Conservation (phyloP, 1,284 basidiomycete species). For the Agaricales sp. region DNA sequence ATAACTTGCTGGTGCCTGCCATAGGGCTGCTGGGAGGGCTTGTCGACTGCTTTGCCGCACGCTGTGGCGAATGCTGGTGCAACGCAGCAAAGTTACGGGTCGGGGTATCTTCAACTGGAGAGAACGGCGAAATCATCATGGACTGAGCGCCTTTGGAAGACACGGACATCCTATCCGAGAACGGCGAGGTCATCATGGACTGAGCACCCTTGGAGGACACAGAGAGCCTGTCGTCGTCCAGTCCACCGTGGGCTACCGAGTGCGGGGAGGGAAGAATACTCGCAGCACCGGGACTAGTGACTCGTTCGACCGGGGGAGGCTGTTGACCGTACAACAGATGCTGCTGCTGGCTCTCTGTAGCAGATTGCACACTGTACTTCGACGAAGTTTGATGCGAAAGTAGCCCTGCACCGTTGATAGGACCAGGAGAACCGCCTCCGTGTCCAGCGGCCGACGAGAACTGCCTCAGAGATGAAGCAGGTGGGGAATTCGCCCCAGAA, state of each 20-base stretch:
- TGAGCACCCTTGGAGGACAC: not conserved
- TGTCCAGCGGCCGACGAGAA: not conserved
- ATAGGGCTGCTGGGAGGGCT: not conserved
- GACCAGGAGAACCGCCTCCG: not conserved
- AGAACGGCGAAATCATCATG: not conserved
- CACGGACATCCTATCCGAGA: not conserved
- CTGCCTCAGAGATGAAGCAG: not conserved
- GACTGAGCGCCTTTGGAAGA: not conserved
- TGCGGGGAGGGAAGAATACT: not conserved
- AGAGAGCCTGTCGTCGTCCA: not conserved
- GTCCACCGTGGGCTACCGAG: not conserved
- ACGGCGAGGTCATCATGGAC: not conserved
- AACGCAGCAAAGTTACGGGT: not conserved
- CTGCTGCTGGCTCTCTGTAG: not conserved
- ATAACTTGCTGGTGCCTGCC: not conserved
- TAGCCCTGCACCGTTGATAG: not conserved
- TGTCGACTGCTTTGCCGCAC: not conserved
- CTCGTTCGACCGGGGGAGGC: not conserved
- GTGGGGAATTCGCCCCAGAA: not conserved
- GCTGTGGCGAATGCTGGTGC: not conserved
- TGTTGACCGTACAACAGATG: not conserved
- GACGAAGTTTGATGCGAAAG: not conserved
- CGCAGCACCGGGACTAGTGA: not conserved
- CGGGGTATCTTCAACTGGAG: not conserved
- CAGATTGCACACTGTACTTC: not conserved